Conservation (phyloP, 768 basidiomycete species). For the Suillus subalutaceus region DNA sequence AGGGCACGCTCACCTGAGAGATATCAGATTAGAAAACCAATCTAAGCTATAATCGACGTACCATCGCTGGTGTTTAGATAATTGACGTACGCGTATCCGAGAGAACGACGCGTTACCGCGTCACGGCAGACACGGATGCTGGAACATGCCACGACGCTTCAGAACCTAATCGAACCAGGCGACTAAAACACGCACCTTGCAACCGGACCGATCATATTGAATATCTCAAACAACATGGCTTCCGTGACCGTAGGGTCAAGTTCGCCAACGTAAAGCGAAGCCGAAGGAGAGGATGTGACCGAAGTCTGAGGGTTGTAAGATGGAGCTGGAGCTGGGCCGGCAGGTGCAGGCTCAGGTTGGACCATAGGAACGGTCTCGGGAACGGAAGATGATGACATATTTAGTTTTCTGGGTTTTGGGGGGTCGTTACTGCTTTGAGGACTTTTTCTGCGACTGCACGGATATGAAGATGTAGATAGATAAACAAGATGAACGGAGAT, state of each 20-base stretch:
- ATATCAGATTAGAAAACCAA: slow-evolving; percentile 14
- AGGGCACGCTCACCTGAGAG: slow-evolving; percentile 89
- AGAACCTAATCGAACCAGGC: slow-evolving; percentile 1
- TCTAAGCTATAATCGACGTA: slow-evolving; percentile 36
- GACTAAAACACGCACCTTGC: slow-evolving; percentile 67
- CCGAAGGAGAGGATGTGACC: slow-evolving; percentile 73
- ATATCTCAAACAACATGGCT: slow-evolving; percentile 99
- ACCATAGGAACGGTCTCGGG: slow-evolving; percentile 56
- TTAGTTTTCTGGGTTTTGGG: slow-evolving; percentile 53
- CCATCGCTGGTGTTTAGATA: slow-evolving; percentile 96
- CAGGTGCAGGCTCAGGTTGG: slow-evolving; percentile 50
- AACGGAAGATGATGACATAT: slow-evolving; percentile 63
- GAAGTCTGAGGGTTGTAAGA: slow-evolving; percentile 55
- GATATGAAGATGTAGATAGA: slow-evolving; percentile 18
- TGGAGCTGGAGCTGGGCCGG: slow-evolving; percentile 50
- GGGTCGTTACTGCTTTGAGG: slow-evolving; percentile 94
- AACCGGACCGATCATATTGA: slow-evolving; percentile 99
- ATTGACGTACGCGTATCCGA: slow-evolving; percentile 99
- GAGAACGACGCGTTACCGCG: slow-evolving; percentile 98
- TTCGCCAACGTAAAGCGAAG: slow-evolving; percentile 98
- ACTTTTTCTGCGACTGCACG: slow-evolving; percentile 71
- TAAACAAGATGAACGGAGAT: slow-evolving; percentile 20
- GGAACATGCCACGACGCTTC: slow-evolving; percentile 5
- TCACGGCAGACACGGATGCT: slow-evolving; percentile 99
- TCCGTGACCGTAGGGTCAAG: slow-evolving; percentile 97